Base-by-base conservation (phyloP, 1,284 basidiomycete species). In the Puccinia triticina region DNA sequence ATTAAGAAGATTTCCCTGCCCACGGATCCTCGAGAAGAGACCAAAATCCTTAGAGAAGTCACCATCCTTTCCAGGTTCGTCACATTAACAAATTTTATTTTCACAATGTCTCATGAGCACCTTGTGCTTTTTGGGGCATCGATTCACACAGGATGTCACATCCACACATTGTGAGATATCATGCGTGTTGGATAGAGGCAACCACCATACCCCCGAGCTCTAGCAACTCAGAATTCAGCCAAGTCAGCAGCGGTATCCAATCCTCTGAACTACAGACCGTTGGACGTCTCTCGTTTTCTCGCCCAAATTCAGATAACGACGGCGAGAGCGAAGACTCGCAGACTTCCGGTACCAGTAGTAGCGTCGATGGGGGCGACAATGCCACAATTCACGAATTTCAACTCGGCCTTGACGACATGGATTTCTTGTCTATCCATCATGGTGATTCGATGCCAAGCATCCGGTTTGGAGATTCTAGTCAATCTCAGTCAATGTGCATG, bases 41-140 rank as follows among this genome's bases (percentile, higher is more conserved):
- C 90, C 77, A 94, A 93, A 87, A 95, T 97, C 81, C 93, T 95
- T 85, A 91, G 96, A 14, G 95, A 98, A 87, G 94, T 98, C 76
- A 94, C 94, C 84, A 93, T 94, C 0, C 89, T 98, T 26, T 95
- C 93, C 84, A 89, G 93, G 55, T 90, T 97, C 29, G 93, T 92
- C 71, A 95, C 11, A 37, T 34, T 69, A 71, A 50, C 26, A 40
- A 66, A 34, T 21, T 50, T 67, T 16, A 37, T 10, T n/a, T 32
- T 53, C 32, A 3, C 57, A 5, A 1, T 72, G 55, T 29, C 23
- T 67, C 50, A 50, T 66, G 26, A 10, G 53, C 26, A 12, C 29
- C 14, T 37, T 34, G 2, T 53, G 11, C 21, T 73, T 8, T 40
- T 50, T n/a, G 32, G 69, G 69, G n/a, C 57, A 2, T 74, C 11